Base-by-base conservation (phyloP, 768 basidiomycete genomes). In the Candolleomyces eurysporus region DNA sequence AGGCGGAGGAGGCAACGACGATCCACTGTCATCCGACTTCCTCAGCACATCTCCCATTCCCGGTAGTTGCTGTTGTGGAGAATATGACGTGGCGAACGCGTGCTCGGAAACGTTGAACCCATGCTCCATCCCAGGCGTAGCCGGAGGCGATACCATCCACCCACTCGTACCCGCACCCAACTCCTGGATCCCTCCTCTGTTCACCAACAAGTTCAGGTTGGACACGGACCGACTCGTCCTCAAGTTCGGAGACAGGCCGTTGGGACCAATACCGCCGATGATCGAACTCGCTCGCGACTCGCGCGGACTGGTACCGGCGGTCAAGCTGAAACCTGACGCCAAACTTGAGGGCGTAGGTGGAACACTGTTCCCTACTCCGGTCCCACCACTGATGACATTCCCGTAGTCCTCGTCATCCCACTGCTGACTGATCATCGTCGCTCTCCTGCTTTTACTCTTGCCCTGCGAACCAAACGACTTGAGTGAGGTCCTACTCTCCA, bases 321-420 rank as follows among this genome's bases (percentile, higher is more conserved):
- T 17, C 16, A 14, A 13, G 22, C 48, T 49, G 21, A 49, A 49
- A 13, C 48, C 48, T 10, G 32, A 11, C 3, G 21, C n/a, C 11
- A 55, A 16, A n/a, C 32, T 39, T 4, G 32, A 39, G 2, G 59
- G 59, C 26, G 59, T 61, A 9, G 59, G 59, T 7, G 59, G 59
- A 40, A 61, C 31, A 57, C 42, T 45, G 5, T 21, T 42, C 8
- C 45, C 51, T 26, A 26, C 26, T 26, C 26, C 4, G 26, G 26
- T 26, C 26, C 26, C 26, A 26, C 26, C 26, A 4, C 26, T 26
- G 4, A 26, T 26, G 26, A 26, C 2, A 26, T 26, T 26, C 26
- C 26, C 26, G 19, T 11, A 9, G 10, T 32, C 13, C 17, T 17
- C 6, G 7, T 26, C 52, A 16, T 30, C 26, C 14, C 52, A n/a